phyloP scores from a whole-genome alignment of 257 asterid species.

The Gynochthodes officinalis region DNA sequence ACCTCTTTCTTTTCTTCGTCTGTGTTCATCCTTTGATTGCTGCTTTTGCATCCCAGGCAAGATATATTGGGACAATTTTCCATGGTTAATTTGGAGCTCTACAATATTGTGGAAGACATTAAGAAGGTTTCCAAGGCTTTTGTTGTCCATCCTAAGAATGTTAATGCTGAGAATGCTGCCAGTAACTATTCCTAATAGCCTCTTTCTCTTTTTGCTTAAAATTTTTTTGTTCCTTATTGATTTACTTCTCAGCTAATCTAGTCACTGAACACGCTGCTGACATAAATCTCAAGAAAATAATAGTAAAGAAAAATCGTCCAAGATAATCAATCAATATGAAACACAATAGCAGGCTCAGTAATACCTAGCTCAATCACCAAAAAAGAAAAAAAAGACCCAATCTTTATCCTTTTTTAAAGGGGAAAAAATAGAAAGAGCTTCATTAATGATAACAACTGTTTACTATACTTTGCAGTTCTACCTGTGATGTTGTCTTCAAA shows the following conservation, averaged over 20 bases:
- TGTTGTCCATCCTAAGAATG: slow-evolving; percentile 92
- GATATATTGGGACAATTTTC: slow-evolving; percentile 86
- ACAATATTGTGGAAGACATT: slow-evolving; percentile 84
- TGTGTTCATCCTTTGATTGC: not conserved
- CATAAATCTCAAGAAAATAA: not conserved
- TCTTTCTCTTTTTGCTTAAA: not conserved
- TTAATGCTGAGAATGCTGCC: slow-evolving; percentile 89
- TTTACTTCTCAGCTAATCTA: not conserved
- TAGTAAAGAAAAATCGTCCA: too few species aligned
- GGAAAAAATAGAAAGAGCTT: too few species aligned
- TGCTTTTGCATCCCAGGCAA: slow-evolving; percentile 71
- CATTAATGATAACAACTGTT: not conserved
- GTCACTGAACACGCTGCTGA: not conserved
- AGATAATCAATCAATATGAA: not conserved
- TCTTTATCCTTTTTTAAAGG: not conserved
- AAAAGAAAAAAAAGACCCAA: too few species aligned
- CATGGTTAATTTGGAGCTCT: slow-evolving; percentile 95
- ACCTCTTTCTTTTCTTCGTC: not conserved
- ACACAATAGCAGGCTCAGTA: not conserved
- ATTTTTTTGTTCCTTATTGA: not conserved
- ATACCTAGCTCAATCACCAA: too few species aligned
- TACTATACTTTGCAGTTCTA: slow-evolving; percentile 52
- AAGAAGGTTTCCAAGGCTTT: slow-evolving; percentile 95
- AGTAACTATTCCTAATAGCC: slow-evolving; percentile 38
- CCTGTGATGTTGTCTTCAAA: slow-evolving; percentile 98